phyloP scores from a whole-genome alignment of 1,139 yeast species.

The Kodamaea alishanica region DNA sequence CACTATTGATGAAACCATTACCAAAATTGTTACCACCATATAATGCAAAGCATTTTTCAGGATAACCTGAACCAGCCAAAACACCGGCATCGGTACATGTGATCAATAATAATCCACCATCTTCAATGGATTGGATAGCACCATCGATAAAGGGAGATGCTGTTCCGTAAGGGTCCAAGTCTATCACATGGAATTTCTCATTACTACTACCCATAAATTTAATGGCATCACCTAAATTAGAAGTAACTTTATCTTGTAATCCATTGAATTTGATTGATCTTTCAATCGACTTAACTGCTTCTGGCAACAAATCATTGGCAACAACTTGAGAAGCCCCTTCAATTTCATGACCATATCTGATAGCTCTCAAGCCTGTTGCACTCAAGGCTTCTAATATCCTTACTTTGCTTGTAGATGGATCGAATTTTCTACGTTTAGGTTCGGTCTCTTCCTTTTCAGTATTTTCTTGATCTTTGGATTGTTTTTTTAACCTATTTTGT shows the following conservation, averaged over 20 bases:
- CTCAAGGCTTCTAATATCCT: conserved; percentile 79
- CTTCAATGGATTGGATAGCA: conserved; percentile 75
- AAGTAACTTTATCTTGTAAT: conserved; percentile 48
- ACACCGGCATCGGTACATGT: conserved; percentile 97
- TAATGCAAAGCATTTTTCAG: conserved; percentile 91
- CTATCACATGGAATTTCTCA: conserved; percentile 71
- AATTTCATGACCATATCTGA: conserved; percentile 87
- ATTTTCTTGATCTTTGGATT: conserved; percentile 21
- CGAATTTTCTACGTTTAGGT: conserved; percentile 7
- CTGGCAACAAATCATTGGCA: conserved; percentile 84
- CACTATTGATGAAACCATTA: conserved; percentile 61
- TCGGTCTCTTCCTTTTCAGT: conserved; percentile 1
- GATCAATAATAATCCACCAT: conserved; percentile 79
- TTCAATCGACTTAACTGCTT: conserved; percentile 81
- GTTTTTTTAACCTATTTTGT: conserved; percentile 21
- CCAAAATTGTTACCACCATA: conserved; percentile 79
- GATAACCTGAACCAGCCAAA: conserved; percentile 91
- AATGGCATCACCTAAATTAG: conserved; percentile 87
- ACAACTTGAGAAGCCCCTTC: conserved; percentile 67
- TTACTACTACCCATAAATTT: conserved; percentile 59
- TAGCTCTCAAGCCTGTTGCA: conserved; percentile 93
- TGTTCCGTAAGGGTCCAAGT: conserved; percentile 95
- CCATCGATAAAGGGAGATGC: conserved; percentile 94
- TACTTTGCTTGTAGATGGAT: conserved; percentile 3
- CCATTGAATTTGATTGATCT: conserved; percentile 67